Evolutionary conservation across 306 rosid species (phyloP).

Genomic region (Ochetophila trinervis): DNA sequence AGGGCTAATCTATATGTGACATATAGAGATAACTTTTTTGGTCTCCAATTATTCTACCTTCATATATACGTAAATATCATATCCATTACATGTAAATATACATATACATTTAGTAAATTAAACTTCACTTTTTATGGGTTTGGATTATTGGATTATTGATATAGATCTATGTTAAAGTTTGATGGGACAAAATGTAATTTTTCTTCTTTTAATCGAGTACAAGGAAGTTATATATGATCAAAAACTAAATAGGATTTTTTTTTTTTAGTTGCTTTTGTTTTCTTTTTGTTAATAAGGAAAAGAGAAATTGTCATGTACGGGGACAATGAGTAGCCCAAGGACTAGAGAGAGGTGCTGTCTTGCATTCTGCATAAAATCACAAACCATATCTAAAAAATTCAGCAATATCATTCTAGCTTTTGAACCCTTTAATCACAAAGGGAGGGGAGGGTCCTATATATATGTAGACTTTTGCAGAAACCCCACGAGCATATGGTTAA

Average conservation of each 20-base stretch:
- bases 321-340: conserved; percentile 48
- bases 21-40: neutral
- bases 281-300: conserved; percentile 19
- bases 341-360: conserved; percentile 61
- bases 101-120: too few species aligned
- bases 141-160: neutral
- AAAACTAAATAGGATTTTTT: conserved; percentile 11
- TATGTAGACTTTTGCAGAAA: conserved; percentile 44
- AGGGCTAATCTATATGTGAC: neutral
- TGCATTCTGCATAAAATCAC: conserved; percentile 75
- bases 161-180: neutral
- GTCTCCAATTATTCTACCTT: neutral
- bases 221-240: conserved; percentile 30
- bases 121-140: too few species aligned
- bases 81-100: neutral
- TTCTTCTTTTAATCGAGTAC: too few species aligned
- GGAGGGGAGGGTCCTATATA: conserved; percentile 27
- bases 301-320: conserved; percentile 29
- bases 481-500: conserved; percentile 49
- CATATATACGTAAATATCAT: neutral
- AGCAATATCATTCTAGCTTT: conserved; percentile 78
- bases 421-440: conserved; percentile 41
- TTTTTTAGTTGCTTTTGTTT: conserved; percentile 28
- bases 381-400: conserved; percentile 39
- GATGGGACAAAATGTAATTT: conserved; percentile 18